A percentile compares a stretch with the other conserved stretches of the same genome.
These are phyloP conservation scores for Pistacia vera DNA, from an alignment of 345 rosid genomes.

Conservation along the genomic window DNA sequence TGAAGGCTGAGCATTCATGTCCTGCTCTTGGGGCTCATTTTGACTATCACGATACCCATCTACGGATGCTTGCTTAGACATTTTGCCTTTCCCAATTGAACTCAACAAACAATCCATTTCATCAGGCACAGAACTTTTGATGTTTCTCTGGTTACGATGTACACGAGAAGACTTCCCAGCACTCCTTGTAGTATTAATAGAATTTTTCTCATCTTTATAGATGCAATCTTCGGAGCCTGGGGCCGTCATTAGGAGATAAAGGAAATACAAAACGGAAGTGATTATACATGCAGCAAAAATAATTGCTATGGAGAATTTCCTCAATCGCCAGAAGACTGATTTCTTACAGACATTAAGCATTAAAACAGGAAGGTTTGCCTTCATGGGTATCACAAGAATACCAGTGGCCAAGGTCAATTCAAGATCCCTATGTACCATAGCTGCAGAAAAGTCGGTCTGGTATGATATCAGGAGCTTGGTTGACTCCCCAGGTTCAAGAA, in stretches of 20 bases:
- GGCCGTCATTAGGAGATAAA: slow-evolving; percentile 39
- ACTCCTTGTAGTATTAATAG: slow-evolving; percentile 24
- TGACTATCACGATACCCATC: slow-evolving; percentile 25
- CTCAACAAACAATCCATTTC: slow-evolving; percentile 46
- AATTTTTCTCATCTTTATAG: slow-evolving; percentile 34
- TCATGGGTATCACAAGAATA: slow-evolving; percentile 66
- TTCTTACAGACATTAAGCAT: slow-evolving; percentile 64
- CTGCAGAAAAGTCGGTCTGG: slow-evolving; percentile 50
- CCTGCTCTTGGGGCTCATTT: slow-evolving; percentile 15
- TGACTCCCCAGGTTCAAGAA: slow-evolving; percentile 68
- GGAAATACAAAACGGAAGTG: slow-evolving; percentile 45
- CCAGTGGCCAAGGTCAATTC: slow-evolving; percentile 61
- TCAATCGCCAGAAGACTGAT: slow-evolving; percentile 54
- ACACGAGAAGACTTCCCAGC: slow-evolving; percentile 46
- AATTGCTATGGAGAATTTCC: slow-evolving; percentile 47
- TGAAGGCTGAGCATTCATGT: slow-evolving; percentile 18
- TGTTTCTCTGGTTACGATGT: slow-evolving; percentile 26
- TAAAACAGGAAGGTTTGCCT: slow-evolving; percentile 59
- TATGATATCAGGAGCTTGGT: slow-evolving; percentile 59
- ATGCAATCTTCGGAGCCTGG: slow-evolving; percentile 36
- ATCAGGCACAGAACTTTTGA: slow-evolving; percentile 35
- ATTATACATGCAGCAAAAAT: slow-evolving; percentile 48
- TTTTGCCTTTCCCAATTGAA: slow-evolving; percentile 39
- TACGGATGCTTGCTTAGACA: slow-evolving; percentile 24
- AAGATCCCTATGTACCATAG: slow-evolving; percentile 53